Evolutionary conservation across 768 basidiomycete genomes (phyloP).

Genomic region (Amanita pseudoporphyria): DNA sequence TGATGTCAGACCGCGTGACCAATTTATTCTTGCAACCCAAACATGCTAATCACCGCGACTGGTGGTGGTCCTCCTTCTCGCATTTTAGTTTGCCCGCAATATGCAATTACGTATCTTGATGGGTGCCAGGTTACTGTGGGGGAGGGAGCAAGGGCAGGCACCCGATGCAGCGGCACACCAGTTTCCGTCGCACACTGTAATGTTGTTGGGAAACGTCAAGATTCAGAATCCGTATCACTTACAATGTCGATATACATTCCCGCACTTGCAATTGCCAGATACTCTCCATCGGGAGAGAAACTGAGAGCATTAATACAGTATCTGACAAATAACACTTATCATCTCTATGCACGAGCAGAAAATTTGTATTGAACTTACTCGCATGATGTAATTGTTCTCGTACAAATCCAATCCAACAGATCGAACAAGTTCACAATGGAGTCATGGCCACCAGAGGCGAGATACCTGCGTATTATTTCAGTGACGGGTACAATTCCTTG

Average conservation of each 20-base stretch:
- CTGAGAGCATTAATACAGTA: conserved; percentile 64
- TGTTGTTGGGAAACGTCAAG: background rate
- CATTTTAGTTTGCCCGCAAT: conserved; percentile 50
- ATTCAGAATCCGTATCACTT: conserved; percentile 17
- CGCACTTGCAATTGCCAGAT: conserved; percentile 63
- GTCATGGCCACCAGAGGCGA: conserved; percentile 74
- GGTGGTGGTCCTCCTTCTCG: conserved; percentile 49
- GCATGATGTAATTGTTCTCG: conserved; percentile 67
- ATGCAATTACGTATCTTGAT: conserved; percentile 4
- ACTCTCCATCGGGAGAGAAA: conserved; percentile 82
- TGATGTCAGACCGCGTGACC: background rate
- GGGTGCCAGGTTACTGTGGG: conserved; percentile 43
- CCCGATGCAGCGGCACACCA: conserved; percentile 63
- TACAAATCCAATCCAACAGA: conserved; percentile 70
- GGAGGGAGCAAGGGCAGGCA: conserved; percentile 62
- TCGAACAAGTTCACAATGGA: conserved; percentile 82
- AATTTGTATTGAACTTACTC: conserved; percentile 42
- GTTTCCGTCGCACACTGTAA: conserved; percentile 78
- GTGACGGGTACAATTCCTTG: background rate
- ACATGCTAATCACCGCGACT: conserved; percentile 62
- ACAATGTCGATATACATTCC: conserved; percentile 75
- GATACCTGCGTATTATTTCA: conserved; percentile 35
- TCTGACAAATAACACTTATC: conserved; percentile 26
- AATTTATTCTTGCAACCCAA: conserved; percentile 39
- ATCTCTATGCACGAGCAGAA: background rate